These are phyloP conservation scores for Cantharellus cinnabarinus DNA, from an alignment of 768 basidiomycete species.

Conservation along the genomic window DNA sequence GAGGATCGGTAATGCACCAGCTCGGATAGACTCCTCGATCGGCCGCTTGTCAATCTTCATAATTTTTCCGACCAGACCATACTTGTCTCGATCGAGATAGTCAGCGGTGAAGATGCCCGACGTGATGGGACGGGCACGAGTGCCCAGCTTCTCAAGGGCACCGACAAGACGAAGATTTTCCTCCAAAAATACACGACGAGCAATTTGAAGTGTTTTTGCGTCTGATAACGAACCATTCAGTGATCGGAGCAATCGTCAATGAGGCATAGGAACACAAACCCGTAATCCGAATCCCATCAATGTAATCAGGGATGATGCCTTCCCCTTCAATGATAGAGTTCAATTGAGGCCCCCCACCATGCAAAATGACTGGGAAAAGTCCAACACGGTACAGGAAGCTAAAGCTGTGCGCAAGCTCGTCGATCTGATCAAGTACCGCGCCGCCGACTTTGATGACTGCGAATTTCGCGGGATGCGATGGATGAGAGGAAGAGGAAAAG, in stretches of 20 bases:
- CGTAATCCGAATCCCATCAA: slow-evolving; percentile 93
- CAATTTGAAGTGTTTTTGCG: slow-evolving; percentile 82
- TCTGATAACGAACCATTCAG: slow-evolving; percentile 25
- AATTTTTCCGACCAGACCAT: slow-evolving; percentile 89
- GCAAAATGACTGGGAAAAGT: slow-evolving; percentile 91
- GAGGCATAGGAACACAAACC: slow-evolving; percentile 26
- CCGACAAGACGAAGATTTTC: slow-evolving; percentile 90
- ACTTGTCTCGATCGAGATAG: slow-evolving; percentile 87
- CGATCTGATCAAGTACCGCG: slow-evolving; percentile 76
- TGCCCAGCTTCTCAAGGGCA: slow-evolving; percentile 84
- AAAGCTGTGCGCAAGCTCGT: slow-evolving; percentile 84
- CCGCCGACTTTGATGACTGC: slow-evolving; percentile 98
- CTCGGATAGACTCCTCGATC: slow-evolving; percentile 88
- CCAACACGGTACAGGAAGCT: slow-evolving; percentile 95
- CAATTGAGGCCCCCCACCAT: slow-evolving; percentile 89
- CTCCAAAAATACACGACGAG: slow-evolving; percentile 89
- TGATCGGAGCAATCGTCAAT: not conserved
- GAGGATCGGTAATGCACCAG: slow-evolving; percentile 88
- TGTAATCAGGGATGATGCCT: slow-evolving; percentile 90
- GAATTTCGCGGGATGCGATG: slow-evolving; percentile 80
- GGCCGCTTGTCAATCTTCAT: slow-evolving; percentile 90
- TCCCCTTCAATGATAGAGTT: slow-evolving; percentile 86
- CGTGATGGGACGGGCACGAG: slow-evolving; percentile 91
- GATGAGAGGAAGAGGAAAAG: slow-evolving; percentile 83
- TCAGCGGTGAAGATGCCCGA: slow-evolving; percentile 96